These are phyloP conservation scores for Solanum neorickii DNA, from an alignment of 257 asterid species.

Conservation along the genomic window DNA sequence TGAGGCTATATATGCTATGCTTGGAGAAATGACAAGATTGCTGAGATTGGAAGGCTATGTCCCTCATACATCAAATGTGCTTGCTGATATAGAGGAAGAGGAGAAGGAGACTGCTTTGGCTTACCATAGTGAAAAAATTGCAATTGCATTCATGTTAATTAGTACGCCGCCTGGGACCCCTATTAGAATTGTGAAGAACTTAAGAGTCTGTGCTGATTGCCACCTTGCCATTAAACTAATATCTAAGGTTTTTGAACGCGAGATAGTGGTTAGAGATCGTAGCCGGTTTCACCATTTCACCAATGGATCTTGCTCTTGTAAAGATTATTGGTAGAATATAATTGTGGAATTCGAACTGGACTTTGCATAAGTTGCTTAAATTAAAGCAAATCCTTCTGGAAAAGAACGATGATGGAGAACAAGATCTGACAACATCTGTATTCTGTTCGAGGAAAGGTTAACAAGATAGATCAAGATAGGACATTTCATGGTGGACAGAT, in stretches of 20 bases:
- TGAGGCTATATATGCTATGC: conserved; percentile 52
- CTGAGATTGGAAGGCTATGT: conserved; percentile 61
- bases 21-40: conserved; percentile 59
- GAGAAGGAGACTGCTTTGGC: conserved; percentile 77
- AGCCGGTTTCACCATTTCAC: conserved; percentile 83
- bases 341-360: background rate
- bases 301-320: conserved; percentile 68
- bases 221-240: conserved; percentile 57
- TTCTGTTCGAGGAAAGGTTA: background rate
- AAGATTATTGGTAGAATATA: conserved; percentile 61
- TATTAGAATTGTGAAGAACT: conserved; percentile 60
- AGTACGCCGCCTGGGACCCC: conserved; percentile 50
- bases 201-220: conserved; percentile 78
- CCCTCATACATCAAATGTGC: conserved; percentile 57
- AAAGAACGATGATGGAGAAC: background rate
- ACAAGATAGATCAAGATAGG: background rate
- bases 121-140: conserved; percentile 81
- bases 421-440: background rate
- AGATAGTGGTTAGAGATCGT: conserved; percentile 69
- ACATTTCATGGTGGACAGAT: background rate
- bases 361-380: background rate
- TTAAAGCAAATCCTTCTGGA: background rate
- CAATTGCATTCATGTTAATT: conserved; percentile 59
- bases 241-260: conserved; percentile 50
- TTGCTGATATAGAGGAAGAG: conserved; percentile 80